Base-by-base conservation (phyloP, 1,284 basidiomycete genomes). In the Malassezia nana region DNA sequence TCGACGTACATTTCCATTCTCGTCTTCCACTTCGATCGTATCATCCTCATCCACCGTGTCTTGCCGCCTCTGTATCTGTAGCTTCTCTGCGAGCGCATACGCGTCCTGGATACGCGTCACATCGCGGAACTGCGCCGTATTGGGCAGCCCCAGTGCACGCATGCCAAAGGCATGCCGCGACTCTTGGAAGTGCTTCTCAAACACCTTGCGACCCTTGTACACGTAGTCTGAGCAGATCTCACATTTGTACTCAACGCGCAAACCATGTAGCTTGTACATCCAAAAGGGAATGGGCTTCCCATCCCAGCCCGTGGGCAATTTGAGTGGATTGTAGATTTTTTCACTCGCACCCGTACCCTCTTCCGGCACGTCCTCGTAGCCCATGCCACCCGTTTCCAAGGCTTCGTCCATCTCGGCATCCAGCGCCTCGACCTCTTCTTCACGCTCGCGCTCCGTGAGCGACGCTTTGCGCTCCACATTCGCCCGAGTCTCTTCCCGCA, bases 201-300 rank as follows among this genome's bases (percentile, higher is more conserved):
- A 92, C 75, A 90, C 90, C 81, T 91, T 91, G 18, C 67, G 46
- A 42, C 91, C 91, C 84, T 91, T 91, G 52, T 74, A 75, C n/a
- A 75, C 63, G 43, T 62, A 60, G 48, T 74, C 74, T 13, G 89
- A 92, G 75, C 94, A 99, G 67, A 98, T 95, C 77, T 98, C 92
- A 72, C 94, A 99, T 55, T 84, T 83, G 76, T 95, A 99, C 75
- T 95, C 90, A 46, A 95, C 91, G 25, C 92, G 91, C 20, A 98
- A 79, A 1, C 94, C 94, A 75, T 98, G 94, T 49, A 99, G 78
- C 76, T 96, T 98, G 79, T 92, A 99, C 56, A 99, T 74, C 92
- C 92, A 98, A 75, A 90, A 96, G 15, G 94, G 92, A 66, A 98
- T 98, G 15, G 92, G 91, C 73, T 92, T 94, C 35, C 90, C 90